A percentile compares a stretch with the other conserved stretches of the same genome.
Conservation (phyloP, 805 yeast genomes). For the Spathaspora gorwiae region DNA sequence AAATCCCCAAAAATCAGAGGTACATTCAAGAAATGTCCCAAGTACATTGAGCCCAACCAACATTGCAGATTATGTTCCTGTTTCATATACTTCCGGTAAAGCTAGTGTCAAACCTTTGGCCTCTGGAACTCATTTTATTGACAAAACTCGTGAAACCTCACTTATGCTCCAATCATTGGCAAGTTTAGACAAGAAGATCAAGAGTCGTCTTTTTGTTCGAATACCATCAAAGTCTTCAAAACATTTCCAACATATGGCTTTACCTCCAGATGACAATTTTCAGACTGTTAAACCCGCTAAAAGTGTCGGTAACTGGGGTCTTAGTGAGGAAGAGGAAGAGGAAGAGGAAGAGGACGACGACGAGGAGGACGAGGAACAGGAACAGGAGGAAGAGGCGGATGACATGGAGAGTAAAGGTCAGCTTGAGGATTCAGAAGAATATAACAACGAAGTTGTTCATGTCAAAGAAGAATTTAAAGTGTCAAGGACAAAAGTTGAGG, state of each 20-base stretch:
- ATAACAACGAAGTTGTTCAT: not conserved
- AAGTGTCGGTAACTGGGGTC: no score
- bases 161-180: not conserved
- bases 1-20: no score
- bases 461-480: not conserved
- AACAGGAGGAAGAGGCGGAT: not conserved
- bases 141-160: no score
- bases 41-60: no score
- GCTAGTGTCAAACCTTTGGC: no score
- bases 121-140: no score
- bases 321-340: no score
- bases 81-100: no score
- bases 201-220: slow-evolving; percentile 1
- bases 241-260: slow-evolving; percentile 5
- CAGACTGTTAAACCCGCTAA: not conserved
- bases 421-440: no score
- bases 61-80: no score
- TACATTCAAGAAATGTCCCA: no score
- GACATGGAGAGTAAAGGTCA: not conserved
- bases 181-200: not conserved
- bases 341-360: no score
- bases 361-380: not conserved
- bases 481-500: slow-evolving; percentile 4
- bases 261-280: not conserved
- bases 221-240: slow-evolving; percentile 6